Evolutionary conservation across 2,329 filamentous ascomycete species (phyloP).

Genomic region (Sarocladiaceae sp.): DNA sequence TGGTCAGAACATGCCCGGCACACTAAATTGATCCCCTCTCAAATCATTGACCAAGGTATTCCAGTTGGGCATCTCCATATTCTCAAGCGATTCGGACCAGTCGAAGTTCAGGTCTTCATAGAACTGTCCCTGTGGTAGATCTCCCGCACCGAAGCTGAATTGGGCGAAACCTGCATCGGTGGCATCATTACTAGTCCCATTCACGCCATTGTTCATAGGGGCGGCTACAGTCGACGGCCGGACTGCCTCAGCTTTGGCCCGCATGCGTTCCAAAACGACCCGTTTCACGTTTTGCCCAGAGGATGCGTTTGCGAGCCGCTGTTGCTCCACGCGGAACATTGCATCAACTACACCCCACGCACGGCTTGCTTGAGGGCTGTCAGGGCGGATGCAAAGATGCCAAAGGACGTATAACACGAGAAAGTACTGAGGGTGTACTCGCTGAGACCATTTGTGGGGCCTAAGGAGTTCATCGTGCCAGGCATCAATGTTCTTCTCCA

Average conservation of each 20-base stretch:
- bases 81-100: background rate
- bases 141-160: background rate
- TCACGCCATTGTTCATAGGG: background rate
- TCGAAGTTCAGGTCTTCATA: background rate
- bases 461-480: constrained; percentile 3
- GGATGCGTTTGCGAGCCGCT: background rate
- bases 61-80: constrained; percentile 2
- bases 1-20: background rate
- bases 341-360: constrained; percentile 6
- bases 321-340: constrained; percentile 7
- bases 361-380: background rate
- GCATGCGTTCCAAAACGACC: background rate
- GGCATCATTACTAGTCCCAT: background rate
- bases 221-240: background rate
- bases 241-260: constrained; percentile 3
- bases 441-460: constrained; percentile 3
- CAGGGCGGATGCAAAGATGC: constrained; percentile 7
- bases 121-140: background rate
- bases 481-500: constrained; percentile 4
- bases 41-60: constrained; percentile 5
- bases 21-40: background rate
- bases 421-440: constrained; percentile 8
- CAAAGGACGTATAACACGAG: constrained; percentile 3
- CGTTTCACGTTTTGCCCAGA: background rate
- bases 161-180: background rate